Evolutionary conservation across 441 rosid species (phyloP).

Genomic region (Pelargonium australe): DNA sequence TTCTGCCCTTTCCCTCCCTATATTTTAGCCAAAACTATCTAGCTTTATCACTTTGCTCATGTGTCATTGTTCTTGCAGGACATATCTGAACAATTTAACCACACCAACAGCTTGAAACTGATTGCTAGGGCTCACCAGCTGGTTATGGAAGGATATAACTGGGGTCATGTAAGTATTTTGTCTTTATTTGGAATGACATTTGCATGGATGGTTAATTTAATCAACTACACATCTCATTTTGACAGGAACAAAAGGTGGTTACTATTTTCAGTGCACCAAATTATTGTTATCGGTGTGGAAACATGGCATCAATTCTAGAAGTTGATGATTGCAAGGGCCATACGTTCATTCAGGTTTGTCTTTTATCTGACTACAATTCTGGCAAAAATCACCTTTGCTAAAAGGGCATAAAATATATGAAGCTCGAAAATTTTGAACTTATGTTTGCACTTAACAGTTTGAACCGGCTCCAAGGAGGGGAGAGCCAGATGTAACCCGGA

Average conservation of each 20-base stretch:
- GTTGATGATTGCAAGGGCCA: conserved; percentile 80
- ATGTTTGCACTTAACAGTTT: conserved; percentile 38
- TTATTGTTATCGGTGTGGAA: conserved; percentile 50
- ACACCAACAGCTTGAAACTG: conserved; percentile 74
- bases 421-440: neutral
- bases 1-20: neutral
- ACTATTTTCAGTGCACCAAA: conserved; percentile 72
- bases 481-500: conserved; percentile 85
- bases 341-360: conserved; percentile 7
- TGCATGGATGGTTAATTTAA: neutral
- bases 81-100: conserved; percentile 91
- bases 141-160: conserved; percentile 96
- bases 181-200: neutral
- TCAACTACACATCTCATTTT: conserved; percentile 8
- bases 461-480: conserved; percentile 35
- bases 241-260: conserved; percentile 91
- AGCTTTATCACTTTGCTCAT: neutral
- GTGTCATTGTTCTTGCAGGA: conserved; percentile 10
- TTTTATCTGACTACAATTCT: neutral
- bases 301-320: conserved; percentile 92
- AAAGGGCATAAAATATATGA: neutral
- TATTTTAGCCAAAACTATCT: neutral
- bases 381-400: neutral
- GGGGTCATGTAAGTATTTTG: conserved; percentile 70
- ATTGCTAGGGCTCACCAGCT: conserved; percentile 93